phyloP scores from a whole-genome alignment of 352 stramenopile species.

The Phytophthora citrophthora region DNA sequence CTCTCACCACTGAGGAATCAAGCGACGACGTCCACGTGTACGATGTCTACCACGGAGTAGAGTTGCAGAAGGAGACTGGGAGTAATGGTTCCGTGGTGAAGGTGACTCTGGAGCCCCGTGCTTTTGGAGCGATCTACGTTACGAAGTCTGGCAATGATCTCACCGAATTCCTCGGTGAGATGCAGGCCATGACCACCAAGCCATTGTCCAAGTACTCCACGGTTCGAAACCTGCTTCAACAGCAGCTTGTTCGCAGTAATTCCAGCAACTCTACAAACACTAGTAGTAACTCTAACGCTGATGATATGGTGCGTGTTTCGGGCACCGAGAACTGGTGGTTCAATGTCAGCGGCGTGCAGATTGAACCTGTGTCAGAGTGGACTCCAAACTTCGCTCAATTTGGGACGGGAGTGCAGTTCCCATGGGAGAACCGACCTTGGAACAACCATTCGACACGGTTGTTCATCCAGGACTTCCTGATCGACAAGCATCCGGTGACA shows the following conservation, averaged over 20 bases:
- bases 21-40: slow-evolving; percentile 42
- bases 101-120: slow-evolving; percentile 58
- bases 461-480: slow-evolving; percentile 70
- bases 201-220: slow-evolving; percentile 58
- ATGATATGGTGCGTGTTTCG: slow-evolving; percentile 57
- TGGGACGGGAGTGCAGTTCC: slow-evolving; percentile 83
- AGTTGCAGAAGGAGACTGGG: slow-evolving; percentile 33
- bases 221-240: slow-evolving; percentile 43
- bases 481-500: slow-evolving; percentile 80
- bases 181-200: slow-evolving; percentile 53
- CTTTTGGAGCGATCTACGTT: slow-evolving; percentile 66
- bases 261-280: slow-evolving; percentile 1
- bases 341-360: slow-evolving; percentile 81
- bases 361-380: slow-evolving; percentile 76
- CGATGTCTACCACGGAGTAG: slow-evolving; percentile 69
- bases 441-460: slow-evolving; percentile 77
- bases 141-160: slow-evolving; percentile 33
- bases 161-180: slow-evolving; percentile 50
- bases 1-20: slow-evolving; percentile 33
- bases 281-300: background rate
- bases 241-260: slow-evolving; percentile 37
- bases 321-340: slow-evolving; percentile 75
- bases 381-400: slow-evolving; percentile 64
- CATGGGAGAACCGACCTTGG: slow-evolving; percentile 80
- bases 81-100: slow-evolving; percentile 15